Evolutionary conservation across 768 basidiomycete genomes (phyloP).

Genomic region (Kwoniella dendrophila): DNA sequence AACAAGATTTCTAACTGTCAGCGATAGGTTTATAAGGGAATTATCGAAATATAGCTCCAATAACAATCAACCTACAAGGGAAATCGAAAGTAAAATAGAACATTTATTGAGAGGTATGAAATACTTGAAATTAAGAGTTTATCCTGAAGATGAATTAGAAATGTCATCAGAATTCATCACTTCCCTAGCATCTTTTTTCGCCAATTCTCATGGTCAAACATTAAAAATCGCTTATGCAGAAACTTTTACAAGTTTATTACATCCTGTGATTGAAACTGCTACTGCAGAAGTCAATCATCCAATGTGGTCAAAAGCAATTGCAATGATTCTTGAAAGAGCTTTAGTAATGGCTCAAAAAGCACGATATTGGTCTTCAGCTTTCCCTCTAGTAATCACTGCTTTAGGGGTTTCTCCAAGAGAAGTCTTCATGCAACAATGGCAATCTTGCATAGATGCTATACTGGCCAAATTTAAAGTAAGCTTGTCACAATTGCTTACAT

Average conservation of each 20-base stretch:
- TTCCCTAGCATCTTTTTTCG: slow-evolving; percentile 77
- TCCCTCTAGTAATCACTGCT: slow-evolving; percentile 77
- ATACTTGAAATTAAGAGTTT: slow-evolving; percentile 85
- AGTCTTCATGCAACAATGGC: slow-evolving; percentile 82
- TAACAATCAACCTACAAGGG: slow-evolving; percentile 72
- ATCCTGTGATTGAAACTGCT: slow-evolving; percentile 90
- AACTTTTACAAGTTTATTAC: slow-evolving; percentile 71
- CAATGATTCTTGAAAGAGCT: slow-evolving; percentile 64
- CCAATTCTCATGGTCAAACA: slow-evolving; percentile 76
- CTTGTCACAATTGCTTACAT: neutral
- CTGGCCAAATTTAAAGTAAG: slow-evolving; percentile 77
- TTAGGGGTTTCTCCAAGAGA: slow-evolving; percentile 85
- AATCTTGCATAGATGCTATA: slow-evolving; percentile 69
- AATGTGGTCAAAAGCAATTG: slow-evolving; percentile 85
- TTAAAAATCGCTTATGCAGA: slow-evolving; percentile 86
- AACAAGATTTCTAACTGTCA: slow-evolving; percentile 84
- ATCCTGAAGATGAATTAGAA: slow-evolving; percentile 90
- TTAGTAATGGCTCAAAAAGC: slow-evolving; percentile 64
- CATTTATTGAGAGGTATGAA: slow-evolving; percentile 78
- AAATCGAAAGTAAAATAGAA: slow-evolving; percentile 78
- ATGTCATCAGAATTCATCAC: slow-evolving; percentile 90
- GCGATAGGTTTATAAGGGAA: slow-evolving; percentile 83
- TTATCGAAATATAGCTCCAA: slow-evolving; percentile 71
- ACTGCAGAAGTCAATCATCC: slow-evolving; percentile 96
- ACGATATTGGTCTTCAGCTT: slow-evolving; percentile 84